Percentiles rank a stretch among this genome's conserved stretches.
Evolutionary conservation across 331 rosid genomes (phyloP).

Genomic region (Acacia pycnantha): DNA sequence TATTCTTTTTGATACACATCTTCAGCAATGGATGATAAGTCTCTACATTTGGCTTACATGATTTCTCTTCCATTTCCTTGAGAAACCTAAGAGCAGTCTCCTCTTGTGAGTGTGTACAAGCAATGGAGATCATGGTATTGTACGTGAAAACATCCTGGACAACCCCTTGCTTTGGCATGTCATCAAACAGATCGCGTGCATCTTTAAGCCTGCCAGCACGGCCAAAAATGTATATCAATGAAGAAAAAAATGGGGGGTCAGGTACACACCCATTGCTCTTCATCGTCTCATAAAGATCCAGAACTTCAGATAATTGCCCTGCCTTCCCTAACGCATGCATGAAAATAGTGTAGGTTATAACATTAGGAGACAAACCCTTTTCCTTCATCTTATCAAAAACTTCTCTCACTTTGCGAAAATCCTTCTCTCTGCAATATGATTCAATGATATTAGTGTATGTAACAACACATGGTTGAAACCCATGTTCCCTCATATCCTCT

Average conservation of each 20-base stretch:
- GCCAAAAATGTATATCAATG: constrained; percentile 69
- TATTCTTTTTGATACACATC: constrained; percentile 79
- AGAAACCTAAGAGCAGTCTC: constrained; percentile 82
- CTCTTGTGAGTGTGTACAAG: constrained; percentile 66
- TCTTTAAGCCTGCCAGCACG: constrained; percentile 75
- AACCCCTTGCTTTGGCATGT: constrained; percentile 74
- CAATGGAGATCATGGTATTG: constrained; percentile 60
- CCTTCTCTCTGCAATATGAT: constrained; percentile 51
- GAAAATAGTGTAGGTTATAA: constrained; percentile 58
- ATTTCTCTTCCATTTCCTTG: constrained; percentile 70
- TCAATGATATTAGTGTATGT: constrained; percentile 62
- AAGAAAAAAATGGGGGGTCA: constrained; percentile 60
- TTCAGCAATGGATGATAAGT: constrained; percentile 81
- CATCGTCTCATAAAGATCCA: constrained; percentile 65
- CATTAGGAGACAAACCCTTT: constrained; percentile 62
- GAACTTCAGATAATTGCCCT: constrained; percentile 54
- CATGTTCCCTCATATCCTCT: constrained; percentile 69
- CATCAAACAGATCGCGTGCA: constrained; percentile 68
- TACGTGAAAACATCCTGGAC: constrained; percentile 43
- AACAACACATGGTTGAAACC: constrained; percentile 53
- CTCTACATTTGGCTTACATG: constrained; percentile 52
- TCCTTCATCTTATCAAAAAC: constrained; percentile 65
- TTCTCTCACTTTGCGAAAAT: constrained; percentile 63
- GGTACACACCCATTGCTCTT: constrained; percentile 59
- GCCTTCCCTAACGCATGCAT: constrained; percentile 77